Evolutionary conservation across 2,329 filamentous ascomycete genomes (phyloP), one percentile per base, ranked within the genome.

Genomic region (Chaetomiaceae sp.): DNA sequence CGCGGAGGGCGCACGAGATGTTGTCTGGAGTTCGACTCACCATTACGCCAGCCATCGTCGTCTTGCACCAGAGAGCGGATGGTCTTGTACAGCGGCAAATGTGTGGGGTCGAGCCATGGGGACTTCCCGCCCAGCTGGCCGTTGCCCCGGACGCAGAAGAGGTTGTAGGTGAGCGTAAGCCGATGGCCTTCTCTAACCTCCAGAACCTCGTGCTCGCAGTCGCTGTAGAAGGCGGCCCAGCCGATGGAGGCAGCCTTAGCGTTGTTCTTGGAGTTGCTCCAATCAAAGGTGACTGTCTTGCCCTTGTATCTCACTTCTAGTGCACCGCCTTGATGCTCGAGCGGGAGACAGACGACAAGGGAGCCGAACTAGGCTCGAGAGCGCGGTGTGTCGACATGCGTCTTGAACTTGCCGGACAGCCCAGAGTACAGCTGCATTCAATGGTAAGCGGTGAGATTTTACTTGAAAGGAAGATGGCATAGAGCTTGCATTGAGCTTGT

Each of bases 111-210:
- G 60, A 29, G 69, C 54, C n/a, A 38, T 2, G 15, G 51, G 49
- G 20, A 42, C 35, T 45, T 44, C 27, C 18, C 48, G 36, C 47
- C 52, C 36, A 40, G 54, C 8, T 62, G 65, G n/a, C 61, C 56
- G 4, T 38, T 43, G 15, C 65, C 61, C 18, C 62, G 58, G 2
- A 63, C 61, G 9, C 67, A 60, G 50, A 69, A 79, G 2, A 83
- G 62, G 47, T 81, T 81, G 61, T 83, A 82, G 0, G 77, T 82
- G 18, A 83, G 57, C 0, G 75, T 81, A 12, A 83, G 50, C 0
- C 75, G 71, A 47, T 81, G 67, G 0, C 78, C 77, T 1, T 61
- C 52, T 0, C 62, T 73, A 5, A 83, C 69, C 12, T 71, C 66
- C 0, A 69, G 54, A 1, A 78, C 68, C 50, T 78, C 72, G 43